Conservation (phyloP, 1,284 basidiomycete genomes). For the Cryptococcus sp. region DNA sequence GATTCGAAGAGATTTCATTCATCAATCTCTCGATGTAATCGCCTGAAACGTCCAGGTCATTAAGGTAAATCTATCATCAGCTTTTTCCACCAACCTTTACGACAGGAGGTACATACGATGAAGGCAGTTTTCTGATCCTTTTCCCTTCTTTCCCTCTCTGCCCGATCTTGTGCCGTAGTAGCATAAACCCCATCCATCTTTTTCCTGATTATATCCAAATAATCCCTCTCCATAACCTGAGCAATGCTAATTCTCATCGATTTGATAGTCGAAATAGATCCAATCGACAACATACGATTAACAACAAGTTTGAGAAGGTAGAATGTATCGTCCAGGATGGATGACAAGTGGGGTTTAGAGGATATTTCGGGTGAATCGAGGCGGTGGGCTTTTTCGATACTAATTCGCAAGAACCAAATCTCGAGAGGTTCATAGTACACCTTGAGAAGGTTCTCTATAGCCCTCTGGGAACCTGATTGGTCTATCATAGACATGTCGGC, state of each 20-base stretch:
- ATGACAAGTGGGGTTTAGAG: constrained; percentile 56
- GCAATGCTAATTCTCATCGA: constrained; percentile 61
- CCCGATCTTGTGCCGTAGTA: constrained; percentile 45
- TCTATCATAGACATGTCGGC: constrained; percentile 49
- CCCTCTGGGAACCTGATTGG: constrained; percentile 52
- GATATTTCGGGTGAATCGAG: constrained; percentile 63
- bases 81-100: background rate
- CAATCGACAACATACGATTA: constrained; percentile 67
- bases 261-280: constrained; percentile 59
- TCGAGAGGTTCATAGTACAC: constrained; percentile 85
- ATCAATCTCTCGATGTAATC: constrained; percentile 78
- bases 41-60: constrained; percentile 81
- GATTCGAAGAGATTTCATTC: constrained; percentile 60
- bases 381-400: constrained; percentile 68
- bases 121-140: constrained; percentile 70
- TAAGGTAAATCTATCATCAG: constrained; percentile 65
- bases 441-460: constrained; percentile 65
- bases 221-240: constrained; percentile 74
- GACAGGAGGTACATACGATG: constrained; percentile 61
- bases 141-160: constrained; percentile 65
- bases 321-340: constrained; percentile 85
- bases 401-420: constrained; percentile 82
- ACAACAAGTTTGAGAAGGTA: constrained; percentile 85
- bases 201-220: constrained; percentile 67
- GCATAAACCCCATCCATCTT: constrained; percentile 84